phyloP scores from a whole-genome alignment of 2,329 filamentous ascomycete genomes.

The Cladosporium halotolerans region DNA sequence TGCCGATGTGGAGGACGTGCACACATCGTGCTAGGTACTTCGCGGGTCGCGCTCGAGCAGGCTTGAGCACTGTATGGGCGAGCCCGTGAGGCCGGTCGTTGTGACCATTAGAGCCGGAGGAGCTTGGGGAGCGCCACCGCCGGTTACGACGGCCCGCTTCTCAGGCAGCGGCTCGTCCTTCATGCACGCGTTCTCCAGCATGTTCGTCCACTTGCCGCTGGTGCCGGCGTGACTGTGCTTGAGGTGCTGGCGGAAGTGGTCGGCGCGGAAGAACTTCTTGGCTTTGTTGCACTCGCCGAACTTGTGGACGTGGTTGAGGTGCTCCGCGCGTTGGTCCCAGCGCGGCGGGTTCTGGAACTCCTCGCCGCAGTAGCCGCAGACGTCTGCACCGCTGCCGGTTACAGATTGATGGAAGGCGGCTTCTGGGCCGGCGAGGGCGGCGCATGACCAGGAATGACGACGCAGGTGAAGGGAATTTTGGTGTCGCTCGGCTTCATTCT shows the following conservation, averaged over 20 bases:
- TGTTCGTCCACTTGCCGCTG: conserved; percentile 98
- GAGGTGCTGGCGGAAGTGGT: conserved; percentile 95
- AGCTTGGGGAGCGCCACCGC: conserved; percentile 10
- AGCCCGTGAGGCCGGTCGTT: conserved; percentile 18
- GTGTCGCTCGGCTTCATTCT: conserved; percentile 94
- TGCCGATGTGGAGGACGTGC: not conserved
- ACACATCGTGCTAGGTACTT: not conserved
- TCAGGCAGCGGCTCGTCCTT: conserved; percentile 67
- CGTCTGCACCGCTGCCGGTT: conserved; percentile 58
- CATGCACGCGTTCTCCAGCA: conserved; percentile 95
- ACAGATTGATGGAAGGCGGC: conserved; percentile 71
- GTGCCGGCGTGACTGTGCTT: conserved; percentile 96
- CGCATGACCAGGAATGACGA: conserved; percentile 94
- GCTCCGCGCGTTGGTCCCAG: conserved; percentile 79
- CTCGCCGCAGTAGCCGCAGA: conserved; percentile 91
- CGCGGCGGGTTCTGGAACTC: conserved; percentile 84
- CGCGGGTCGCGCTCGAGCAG: conserved; percentile 3
- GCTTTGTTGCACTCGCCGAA: conserved; percentile 96
- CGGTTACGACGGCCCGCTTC: conserved; percentile 18
- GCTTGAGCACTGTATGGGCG: conserved; percentile 8
- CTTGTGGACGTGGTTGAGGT: conserved; percentile 88
- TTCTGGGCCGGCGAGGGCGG: conserved; percentile 65
- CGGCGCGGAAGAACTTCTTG: conserved; percentile 96
- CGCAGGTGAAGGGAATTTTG: conserved; percentile 92
- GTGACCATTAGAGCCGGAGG: conserved; percentile 24